phyloP scores from a whole-genome alignment of 805 yeast species.

The Zygotorulaspora chibaensis region DNA sequence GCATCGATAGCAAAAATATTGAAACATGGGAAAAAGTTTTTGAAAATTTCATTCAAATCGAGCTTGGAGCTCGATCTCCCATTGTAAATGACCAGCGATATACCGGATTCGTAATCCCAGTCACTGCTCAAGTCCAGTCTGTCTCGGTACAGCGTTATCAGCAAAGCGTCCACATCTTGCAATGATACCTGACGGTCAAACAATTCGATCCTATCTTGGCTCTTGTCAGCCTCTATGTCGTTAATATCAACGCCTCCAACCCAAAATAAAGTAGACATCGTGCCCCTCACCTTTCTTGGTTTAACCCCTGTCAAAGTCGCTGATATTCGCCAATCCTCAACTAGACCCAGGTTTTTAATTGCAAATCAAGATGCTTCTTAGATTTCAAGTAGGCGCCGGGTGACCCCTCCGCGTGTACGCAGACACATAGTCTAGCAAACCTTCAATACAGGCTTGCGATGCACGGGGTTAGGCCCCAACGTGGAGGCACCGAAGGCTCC shows the following conservation, averaged over 20 bases:
- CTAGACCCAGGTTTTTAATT: no score
- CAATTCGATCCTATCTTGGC: background rate
- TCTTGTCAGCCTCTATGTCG: background rate
- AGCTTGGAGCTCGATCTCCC: conserved; percentile 8
- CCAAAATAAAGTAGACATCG: conserved; percentile 19
- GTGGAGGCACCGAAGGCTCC: no score
- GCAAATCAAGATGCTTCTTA: no score
- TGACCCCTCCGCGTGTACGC: no score
- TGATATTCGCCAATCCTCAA: no score
- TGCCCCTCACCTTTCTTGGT: background rate
- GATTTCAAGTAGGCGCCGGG: no score
- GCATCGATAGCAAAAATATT: conserved; percentile 21
- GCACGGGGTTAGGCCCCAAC: no score
- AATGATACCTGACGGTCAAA: conserved; percentile 14
- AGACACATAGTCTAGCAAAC: no score
- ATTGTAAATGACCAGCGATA: conserved; percentile 22
- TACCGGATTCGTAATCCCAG: conserved; percentile 25
- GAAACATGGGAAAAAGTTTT: conserved; percentile 25
- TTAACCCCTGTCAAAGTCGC: background rate
- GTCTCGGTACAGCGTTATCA: conserved; percentile 21
- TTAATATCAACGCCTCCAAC: conserved; percentile 6
- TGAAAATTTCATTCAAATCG: conserved; percentile 15
- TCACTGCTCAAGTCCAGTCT: conserved; percentile 11
- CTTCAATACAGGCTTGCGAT: no score
- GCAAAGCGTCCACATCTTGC: conserved; percentile 14